Percentiles rank a stretch among this genome's conserved stretches.
Evolutionary conservation across 1,284 basidiomycete species (phyloP).

Genomic region (Ceratobasidium sp.): DNA sequence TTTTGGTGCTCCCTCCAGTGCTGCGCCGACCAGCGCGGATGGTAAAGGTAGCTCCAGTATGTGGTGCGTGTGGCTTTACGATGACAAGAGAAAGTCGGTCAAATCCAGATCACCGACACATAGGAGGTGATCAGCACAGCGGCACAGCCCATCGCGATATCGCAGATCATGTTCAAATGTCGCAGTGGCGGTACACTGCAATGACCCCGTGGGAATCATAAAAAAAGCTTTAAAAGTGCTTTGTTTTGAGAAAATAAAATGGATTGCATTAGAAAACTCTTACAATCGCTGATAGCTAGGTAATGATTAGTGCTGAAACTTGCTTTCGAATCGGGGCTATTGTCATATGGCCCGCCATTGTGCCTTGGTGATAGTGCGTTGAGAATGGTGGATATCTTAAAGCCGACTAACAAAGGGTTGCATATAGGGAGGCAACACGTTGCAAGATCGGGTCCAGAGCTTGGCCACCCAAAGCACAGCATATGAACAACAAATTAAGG

Average conservation of each 20-base stretch:
- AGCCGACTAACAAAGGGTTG: background rate
- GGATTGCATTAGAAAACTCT: too few species aligned
- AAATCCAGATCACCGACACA: background rate
- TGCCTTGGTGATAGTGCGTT: background rate
- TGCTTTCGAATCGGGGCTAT: too few species aligned
- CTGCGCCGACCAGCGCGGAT: too few species aligned
- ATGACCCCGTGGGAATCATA: too few species aligned
- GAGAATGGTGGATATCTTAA: background rate
- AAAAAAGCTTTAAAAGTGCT: too few species aligned
- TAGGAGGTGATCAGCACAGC: conserved; percentile 1
- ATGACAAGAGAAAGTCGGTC: background rate
- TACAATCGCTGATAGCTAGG: too few species aligned
- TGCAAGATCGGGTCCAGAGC: background rate
- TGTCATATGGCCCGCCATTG: background rate
- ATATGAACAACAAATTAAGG: background rate
- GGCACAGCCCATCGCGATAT: background rate
- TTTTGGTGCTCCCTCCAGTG: too few species aligned
- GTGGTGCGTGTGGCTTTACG: too few species aligned
- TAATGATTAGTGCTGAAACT: too few species aligned
- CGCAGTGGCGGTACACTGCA: background rate
- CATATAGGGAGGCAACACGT: background rate
- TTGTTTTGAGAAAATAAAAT: too few species aligned
- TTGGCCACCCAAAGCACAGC: background rate
- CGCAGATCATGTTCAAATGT: background rate
- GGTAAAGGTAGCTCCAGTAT: too few species aligned